phyloP scores from a whole-genome alignment of 495 filamentous ascomycete species.

The Evernia prunastri region DNA sequence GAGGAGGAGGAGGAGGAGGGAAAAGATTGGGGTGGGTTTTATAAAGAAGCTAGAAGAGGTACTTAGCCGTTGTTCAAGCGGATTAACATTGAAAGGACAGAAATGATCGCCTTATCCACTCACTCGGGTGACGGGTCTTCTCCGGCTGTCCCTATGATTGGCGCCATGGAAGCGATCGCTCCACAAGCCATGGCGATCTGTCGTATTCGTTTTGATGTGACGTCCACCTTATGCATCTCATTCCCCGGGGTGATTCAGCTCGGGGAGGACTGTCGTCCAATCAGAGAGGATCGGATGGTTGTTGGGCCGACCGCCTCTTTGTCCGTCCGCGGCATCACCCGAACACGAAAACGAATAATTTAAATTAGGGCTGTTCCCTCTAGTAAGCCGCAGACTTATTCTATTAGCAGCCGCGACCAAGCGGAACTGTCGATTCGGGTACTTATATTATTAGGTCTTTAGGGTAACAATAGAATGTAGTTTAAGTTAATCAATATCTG shows the following conservation, averaged over 20 bases:
- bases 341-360: no score
- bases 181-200: slow-evolving; percentile 12
- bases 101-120: neutral
- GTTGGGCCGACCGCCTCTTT: slow-evolving; percentile 12
- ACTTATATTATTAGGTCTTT: neutral
- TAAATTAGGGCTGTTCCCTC: slow-evolving; percentile 7
- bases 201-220: slow-evolving; percentile 13
- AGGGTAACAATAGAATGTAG: neutral
- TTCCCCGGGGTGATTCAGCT: neutral
- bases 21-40: slow-evolving; percentile 4
- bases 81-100: neutral
- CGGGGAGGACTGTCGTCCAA: slow-evolving; percentile 10
- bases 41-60: slow-evolving; percentile 1
- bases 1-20: slow-evolving; percentile 4
- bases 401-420: no score
- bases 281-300: slow-evolving; percentile 14
- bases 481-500: neutral
- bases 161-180: slow-evolving; percentile 9
- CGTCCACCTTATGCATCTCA: slow-evolving; percentile 10
- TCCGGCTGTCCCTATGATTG: neutral
- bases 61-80: neutral
- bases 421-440: neutral
- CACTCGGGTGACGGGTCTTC: neutral
- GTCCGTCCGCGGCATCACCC: neutral
- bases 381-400: slow-evolving; percentile 6